Conservation (phyloP, 805 yeast species). For the Schizosaccharomyces cryophilus region DNA sequence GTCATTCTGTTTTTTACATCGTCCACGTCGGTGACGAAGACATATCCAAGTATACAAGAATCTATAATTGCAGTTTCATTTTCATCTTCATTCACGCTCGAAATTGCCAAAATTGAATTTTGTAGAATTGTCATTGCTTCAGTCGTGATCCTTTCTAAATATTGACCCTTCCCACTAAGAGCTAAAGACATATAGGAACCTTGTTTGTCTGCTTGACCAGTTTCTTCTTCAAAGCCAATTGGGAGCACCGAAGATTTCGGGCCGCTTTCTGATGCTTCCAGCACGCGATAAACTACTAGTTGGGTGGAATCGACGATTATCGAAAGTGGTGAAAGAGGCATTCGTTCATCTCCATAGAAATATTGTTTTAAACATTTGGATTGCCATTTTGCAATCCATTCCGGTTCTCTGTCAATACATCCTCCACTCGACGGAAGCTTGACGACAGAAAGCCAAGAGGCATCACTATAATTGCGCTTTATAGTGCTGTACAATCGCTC, state of each 20-base stretch:
- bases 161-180: not conserved
- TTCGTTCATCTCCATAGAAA: slow-evolving; percentile 53
- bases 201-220: slow-evolving; percentile 10
- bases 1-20: slow-evolving; percentile 46
- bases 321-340: slow-evolving; percentile 63
- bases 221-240: slow-evolving; percentile 11
- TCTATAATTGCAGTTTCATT: slow-evolving; percentile 23
- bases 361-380: slow-evolving; percentile 62
- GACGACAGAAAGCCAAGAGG: slow-evolving; percentile 20
- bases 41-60: slow-evolving; percentile 39
- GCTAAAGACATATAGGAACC: not conserved
- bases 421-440: slow-evolving; percentile 56
- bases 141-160: slow-evolving; percentile 7
- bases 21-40: slow-evolving; percentile 31
- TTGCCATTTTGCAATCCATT: slow-evolving; percentile 43
- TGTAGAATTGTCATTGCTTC: slow-evolving; percentile 26
- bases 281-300: slow-evolving; percentile 37
- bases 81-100: slow-evolving; percentile 26
- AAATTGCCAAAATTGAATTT: slow-evolving; percentile 49
- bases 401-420: slow-evolving; percentile 46
- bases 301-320: slow-evolving; percentile 44
- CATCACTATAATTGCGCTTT: slow-evolving; percentile 18
- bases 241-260: slow-evolving; percentile 14
- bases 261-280: not conserved
- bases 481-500: slow-evolving; percentile 46